Base-by-base conservation (phyloP, 139 green algal species). In the Tetradesmus lagerheimii region DNA sequence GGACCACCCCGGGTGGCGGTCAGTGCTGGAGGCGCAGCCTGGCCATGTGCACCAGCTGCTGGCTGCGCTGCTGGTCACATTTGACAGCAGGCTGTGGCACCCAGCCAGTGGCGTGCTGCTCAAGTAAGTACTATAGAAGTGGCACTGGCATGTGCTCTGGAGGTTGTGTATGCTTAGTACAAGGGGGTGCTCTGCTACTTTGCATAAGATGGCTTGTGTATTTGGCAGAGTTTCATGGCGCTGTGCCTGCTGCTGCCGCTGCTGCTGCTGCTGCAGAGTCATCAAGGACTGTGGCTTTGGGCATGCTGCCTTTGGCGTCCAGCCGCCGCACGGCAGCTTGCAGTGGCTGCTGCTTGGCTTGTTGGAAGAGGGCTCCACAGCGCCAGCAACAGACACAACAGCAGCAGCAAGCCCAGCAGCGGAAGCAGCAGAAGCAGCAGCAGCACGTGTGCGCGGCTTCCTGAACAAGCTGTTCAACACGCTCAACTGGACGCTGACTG, bases 391-490 rank as follows among this genome's bases (percentile, higher is more conserved):
- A 37, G 27, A 74, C 62, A 37, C 50, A 74, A 86, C 67, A 83
- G 80, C 47, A 50, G 85, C 67, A 34, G 45, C 8, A 37, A n/a
- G n/a, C n/a, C n/a, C n/a, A 50, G 62, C 64, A 76, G n/a, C n/a
- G n/a, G n/a, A n/a, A n/a, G n/a, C n/a, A n/a, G n/a, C n/a, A n/a
- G n/a, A n/a, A n/a, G 84, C 43, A 86, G 83, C 35, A 50, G 31
- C 15, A 74, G 50, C 43, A n/a, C 80, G 16, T 4, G 67, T 50
- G 35, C 74, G 80, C 27, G 74, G 85, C 79, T 98, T 99, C 91
- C 85, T 99, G 8, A 96, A 99, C 92, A 93, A 95, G 62, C 92
- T 99, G 53, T 97, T 99, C 91, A 97, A 95, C 91, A 96, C 91
- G 18, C 89, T 96, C 45, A 99, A 98, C 92, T 97, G 96, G 96